Evolutionary conservation across 768 basidiomycete species (phyloP), one percentile per base, ranked within the genome.

Genomic region (Inosperma sp.): DNA sequence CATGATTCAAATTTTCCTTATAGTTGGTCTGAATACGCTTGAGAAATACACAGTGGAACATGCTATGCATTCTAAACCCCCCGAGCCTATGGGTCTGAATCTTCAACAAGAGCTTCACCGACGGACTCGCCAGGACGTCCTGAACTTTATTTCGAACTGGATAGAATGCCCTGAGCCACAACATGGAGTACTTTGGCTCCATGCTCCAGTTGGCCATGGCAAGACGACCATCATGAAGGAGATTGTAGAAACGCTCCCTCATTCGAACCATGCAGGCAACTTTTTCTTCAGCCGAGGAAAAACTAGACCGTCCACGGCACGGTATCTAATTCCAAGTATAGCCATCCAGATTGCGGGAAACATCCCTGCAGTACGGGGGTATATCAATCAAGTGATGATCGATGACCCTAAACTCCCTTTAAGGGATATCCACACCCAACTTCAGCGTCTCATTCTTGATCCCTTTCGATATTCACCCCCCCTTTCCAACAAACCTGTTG

Each of bases 181-280:
- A 3, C 21, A 29, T 21, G 35, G 46, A 21, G 17, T 61, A 3
- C 37, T 61, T 22, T 63, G 62, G 62, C 39, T 63, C 7, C 37
- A 54, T 31, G 63, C 61, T 5, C 35, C 55, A 3, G 54, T 56
- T 40, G 61, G 61, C n/a, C 51, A 48, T n/a, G 59, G 63, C 4
- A 60, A 60, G 43, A 57, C 60, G 2, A 51, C 61, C 2, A 55
- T 65, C 12, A 33, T 52, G n/a, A 49, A 58, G 39, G 52, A 50
- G 1, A 26, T 55, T 13, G 53, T 41, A 7, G 53, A 55, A 39
- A 9, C 6, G 4, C n/a, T n/a, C n/a, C 41, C 35, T 12, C 19
- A 35, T n/a, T n/a, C n/a, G n/a, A n/a, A n/a, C n/a, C n/a, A n/a
- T 8, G 53, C 34, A 8, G 44, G 41, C 2, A 44, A 39, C 9